phyloP scores from a whole-genome alignment of 2,329 filamentous ascomycete species.

The Epichloe sp. region DNA sequence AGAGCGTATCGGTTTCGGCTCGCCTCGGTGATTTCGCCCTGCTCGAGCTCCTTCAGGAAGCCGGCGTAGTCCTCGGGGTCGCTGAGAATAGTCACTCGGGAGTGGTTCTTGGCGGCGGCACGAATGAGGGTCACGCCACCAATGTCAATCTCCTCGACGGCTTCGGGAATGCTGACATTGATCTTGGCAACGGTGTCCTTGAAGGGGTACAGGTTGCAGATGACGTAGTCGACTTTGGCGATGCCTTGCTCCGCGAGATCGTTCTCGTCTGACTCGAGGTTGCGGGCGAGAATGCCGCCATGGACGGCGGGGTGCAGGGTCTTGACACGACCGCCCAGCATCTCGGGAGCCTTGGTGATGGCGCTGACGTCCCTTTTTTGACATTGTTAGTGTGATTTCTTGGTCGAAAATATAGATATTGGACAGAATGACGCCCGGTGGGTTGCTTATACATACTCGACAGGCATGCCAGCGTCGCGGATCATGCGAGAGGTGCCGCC shows the following conservation, averaged over 20 bases:
- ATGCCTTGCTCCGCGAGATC: constrained; percentile 93
- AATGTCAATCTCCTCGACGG: constrained; percentile 98
- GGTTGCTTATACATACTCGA: constrained; percentile 52
- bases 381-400: too few species aligned
- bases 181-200: constrained; percentile 96
- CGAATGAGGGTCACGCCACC: constrained; percentile 93
- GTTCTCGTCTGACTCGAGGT: constrained; percentile 91
- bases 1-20: constrained; percentile 83
- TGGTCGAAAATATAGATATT: too few species aligned
- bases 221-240: constrained; percentile 85
- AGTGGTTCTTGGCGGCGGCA: constrained; percentile 95
- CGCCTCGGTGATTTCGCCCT: constrained; percentile 72
- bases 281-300: constrained; percentile 80
- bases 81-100: constrained; percentile 87
- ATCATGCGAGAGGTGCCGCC: constrained; percentile 95
- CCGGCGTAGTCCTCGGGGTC: constrained; percentile 88
- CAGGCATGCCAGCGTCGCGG: constrained; percentile 85
- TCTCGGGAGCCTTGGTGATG: constrained; percentile 94
- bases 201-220: constrained; percentile 99
- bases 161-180: constrained; percentile 92
- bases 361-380: constrained; percentile 67
- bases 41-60: constrained; percentile 81
- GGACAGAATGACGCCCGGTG: too few species aligned
- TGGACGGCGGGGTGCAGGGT: constrained; percentile 92
- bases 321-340: constrained; percentile 78